Evolutionary conservation across 305 asterid species (phyloP), one percentile per base, ranked within the genome.

Genomic region (Rubia tinctorum): DNA sequence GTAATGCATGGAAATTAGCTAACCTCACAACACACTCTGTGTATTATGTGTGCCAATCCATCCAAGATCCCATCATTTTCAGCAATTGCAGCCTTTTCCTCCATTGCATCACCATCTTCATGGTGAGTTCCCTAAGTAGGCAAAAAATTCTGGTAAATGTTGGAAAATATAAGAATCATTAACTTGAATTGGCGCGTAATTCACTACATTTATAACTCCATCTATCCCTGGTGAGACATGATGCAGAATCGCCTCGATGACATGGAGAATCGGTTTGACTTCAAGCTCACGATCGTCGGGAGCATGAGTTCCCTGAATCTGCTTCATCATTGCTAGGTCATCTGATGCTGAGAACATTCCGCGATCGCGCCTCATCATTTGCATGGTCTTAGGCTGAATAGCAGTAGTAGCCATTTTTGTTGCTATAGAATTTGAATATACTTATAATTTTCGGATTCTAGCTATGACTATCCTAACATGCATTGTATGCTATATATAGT

Each of bases 21-120:
- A 73, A 90, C 98, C 96, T 94, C 97, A 69, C 86, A 82, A 15
- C 89, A 86, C 53, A 94, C 82, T 84, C 80, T 91, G 85, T 88
- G 88, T n/a, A 84, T 44, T 40, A 86, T 53, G 73, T 56, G 76
- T 59, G 96, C 89, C 75, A 91, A 65, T 51, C 82, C 80, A 43
- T 75, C 82, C 1, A 80, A 77, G 43, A 87, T 74, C 40, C 84
- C 86, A 43, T 88, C 93, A 69, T 73, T 72, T 51, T 34, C 76
- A 0, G 77, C 71, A 73, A 87, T 59, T 39, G 85, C 86, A 15
- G 82, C 84, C 56, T 83, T 81, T 42, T 83, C 87, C 42, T 86
- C 90, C 69, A 71, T 59, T 43, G 71, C 25, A 2, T 82, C 86
- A 9, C 65, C 55, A 7, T 55, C 68, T 22, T 64, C 75, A 25